These are phyloP conservation scores for Brassica rapa DNA, from an alignment of 345 rosid genomes.

Conservation along the genomic window DNA sequence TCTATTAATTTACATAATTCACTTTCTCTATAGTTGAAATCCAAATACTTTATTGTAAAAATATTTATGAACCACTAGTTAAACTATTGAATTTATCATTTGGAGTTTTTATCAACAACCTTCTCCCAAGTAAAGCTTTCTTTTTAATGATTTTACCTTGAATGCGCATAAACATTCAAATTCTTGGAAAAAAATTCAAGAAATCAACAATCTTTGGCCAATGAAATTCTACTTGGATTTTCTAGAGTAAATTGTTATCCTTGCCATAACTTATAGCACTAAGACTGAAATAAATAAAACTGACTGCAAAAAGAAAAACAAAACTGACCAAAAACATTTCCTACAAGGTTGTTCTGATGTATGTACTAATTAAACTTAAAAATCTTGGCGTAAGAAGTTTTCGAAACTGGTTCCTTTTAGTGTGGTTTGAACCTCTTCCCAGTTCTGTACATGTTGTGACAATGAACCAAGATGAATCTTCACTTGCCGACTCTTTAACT, in stretches of 20 bases:
- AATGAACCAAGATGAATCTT: slow-evolving; percentile 86
- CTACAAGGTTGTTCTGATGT: slow-evolving; percentile 25
- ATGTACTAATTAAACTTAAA: background rate
- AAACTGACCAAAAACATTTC: slow-evolving; percentile 29
- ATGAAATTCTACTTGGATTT: background rate
- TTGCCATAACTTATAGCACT: background rate
- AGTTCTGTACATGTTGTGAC: slow-evolving; percentile 66
- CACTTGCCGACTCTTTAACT: slow-evolving; percentile 84
- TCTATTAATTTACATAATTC: too few relatives aligned
- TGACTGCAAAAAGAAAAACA: too few relatives aligned
- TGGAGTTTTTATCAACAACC: background rate
- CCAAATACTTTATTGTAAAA: too few relatives aligned
- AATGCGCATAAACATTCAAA: background rate
- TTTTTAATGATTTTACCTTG: background rate
- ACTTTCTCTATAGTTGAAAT: too few relatives aligned
- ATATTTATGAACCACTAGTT: too few relatives aligned
- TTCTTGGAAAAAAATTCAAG: background rate
- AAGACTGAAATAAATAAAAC: background rate
- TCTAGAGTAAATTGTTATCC: background rate
- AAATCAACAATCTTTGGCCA: background rate
- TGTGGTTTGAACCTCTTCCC: slow-evolving; percentile 68
- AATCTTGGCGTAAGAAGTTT: slow-evolving; percentile 55
- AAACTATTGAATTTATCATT: too few relatives aligned
- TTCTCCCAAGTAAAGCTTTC: background rate
- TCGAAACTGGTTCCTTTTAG: slow-evolving; percentile 67